Evolutionary conservation across 2,329 filamentous ascomycete genomes (phyloP), one percentile per base, ranked within the genome.

Genomic region (Xylaria sp.): DNA sequence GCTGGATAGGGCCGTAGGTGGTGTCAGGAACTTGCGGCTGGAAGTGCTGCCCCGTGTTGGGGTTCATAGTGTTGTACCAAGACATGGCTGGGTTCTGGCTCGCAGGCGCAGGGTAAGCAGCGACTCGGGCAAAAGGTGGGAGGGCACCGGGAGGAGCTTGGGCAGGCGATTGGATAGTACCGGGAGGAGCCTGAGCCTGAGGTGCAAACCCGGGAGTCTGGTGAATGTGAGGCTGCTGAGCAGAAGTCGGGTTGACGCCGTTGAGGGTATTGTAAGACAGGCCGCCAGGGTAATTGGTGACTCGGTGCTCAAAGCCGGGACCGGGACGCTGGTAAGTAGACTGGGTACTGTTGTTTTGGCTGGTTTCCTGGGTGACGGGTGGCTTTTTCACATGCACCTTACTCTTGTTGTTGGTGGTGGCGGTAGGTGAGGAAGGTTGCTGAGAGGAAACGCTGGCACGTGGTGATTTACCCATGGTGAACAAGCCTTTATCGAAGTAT

Each of bases 1-100:
- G 82, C 22, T 75, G 64, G 52, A 81, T 80, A 1, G 81, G 77
- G 2, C 83, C 84, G 65, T 78, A 75, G 40, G 78, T 79, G 16
- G 82, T 84, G 60, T 84, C 80, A 2, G 82, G 81, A 16, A 83
- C 80, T 22, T 80, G 82, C 1, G 83, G 84, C 63, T 85, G 80
- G 63, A 81, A 85, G 66, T 82, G 78, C 45, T 80, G 66, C 49
- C 78, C 78, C 44, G 64, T 65, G 24, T 71, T 68, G 39, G 74
- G 72, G n/a, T n/a, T n/a, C n/a, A n/a, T n/a, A n/a, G n/a, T n/a
- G n/a, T n/a, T n/a, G n/a, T n/a, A n/a, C n/a, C n/a, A n/a, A n/a
- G n/a, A n/a, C 59, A 74, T 77, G n/a, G 62, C 48, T 39, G 79
- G 53, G 73, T 71, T 48, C 70, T 72, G 73, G 73, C 34, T 39